A percentile compares a stretch with the other conserved stretches of the same genome.
phyloP scores from a whole-genome alignment of 768 basidiomycete genomes.

The Termitomyces sp. region DNA sequence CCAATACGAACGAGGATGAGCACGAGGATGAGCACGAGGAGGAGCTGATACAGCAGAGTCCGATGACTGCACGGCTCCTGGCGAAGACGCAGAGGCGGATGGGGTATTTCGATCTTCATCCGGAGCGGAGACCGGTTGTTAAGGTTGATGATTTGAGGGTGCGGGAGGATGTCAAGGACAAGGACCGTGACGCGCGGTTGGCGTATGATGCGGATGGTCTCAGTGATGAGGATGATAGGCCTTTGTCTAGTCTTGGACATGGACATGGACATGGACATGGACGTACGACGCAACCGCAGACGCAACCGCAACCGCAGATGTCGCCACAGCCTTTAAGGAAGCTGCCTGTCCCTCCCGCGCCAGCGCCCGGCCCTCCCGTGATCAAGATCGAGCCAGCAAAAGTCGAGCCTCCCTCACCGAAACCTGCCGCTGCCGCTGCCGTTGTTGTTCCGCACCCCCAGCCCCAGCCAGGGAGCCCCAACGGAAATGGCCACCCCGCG shows the following conservation, averaged over 20 bases:
- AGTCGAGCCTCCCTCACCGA: not conserved
- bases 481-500: conserved; percentile 10
- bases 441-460: too few relatives aligned
- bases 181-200: conserved; percentile 37
- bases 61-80: conserved; percentile 28
- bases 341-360: conserved; percentile 19
- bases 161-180: conserved; percentile 27
- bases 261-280: too few relatives aligned
- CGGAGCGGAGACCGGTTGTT: conserved; percentile 55
- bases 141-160: too few relatives aligned
- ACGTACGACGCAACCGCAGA: too few relatives aligned
- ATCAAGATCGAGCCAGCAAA: conserved; percentile 6
- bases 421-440: too few relatives aligned
- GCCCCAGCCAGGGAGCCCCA: not conserved
- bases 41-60: conserved; percentile 6
- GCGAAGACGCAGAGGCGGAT: conserved; percentile 43
- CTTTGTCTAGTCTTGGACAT: not conserved
- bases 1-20: conserved; percentile 21
- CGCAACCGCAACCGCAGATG: too few relatives aligned
- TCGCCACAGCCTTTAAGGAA: conserved; percentile 13
- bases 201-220: conserved; percentile 35
- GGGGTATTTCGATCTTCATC: conserved; percentile 80
- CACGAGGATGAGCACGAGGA: conserved; percentile 16
- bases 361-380: too few relatives aligned
- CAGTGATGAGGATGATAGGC: conserved; percentile 29